These are phyloP conservation scores for Diaporthe sp. DNA, from an alignment of 2,329 filamentous ascomycete genomes.

Conservation along the genomic window DNA sequence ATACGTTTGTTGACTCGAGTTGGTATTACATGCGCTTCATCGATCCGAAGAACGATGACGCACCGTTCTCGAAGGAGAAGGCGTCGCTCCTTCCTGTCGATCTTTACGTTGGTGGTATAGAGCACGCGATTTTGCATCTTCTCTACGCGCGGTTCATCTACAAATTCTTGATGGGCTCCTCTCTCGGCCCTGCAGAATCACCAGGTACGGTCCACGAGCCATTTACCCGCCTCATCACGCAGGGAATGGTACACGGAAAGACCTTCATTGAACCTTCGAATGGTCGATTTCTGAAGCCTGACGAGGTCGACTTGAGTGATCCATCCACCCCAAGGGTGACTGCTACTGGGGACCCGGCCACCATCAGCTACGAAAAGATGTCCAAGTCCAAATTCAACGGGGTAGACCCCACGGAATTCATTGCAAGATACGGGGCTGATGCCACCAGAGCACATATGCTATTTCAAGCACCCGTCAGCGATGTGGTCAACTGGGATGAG, in stretches of 20 bases:
- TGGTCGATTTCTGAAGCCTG: conserved; percentile 82
- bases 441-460: conserved; percentile 88
- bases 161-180: conserved; percentile 80
- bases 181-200: conserved; percentile 59
- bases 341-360: conserved; percentile 70
- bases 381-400: conserved; percentile 96
- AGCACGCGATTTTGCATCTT: conserved; percentile 91
- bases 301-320: conserved; percentile 77
- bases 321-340: conserved; percentile 71
- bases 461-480: conserved; percentile 87
- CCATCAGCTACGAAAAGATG: conserved; percentile 88
- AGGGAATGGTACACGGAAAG: conserved; percentile 94
- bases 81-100: conserved; percentile 80
- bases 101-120: conserved; percentile 89
- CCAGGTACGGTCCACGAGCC: conserved; percentile 72
- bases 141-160: conserved; percentile 92
- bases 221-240: conserved; percentile 85
- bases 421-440: conserved; percentile 84
- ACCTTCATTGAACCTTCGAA: conserved; percentile 83
- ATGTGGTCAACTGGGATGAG: conserved; percentile 91
- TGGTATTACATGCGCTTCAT: conserved; percentile 92
- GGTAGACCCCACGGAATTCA: conserved; percentile 82
- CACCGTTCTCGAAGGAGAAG: conserved; percentile 73
- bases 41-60: conserved; percentile 75
- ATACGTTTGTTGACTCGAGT: conserved; percentile 95